These are phyloP conservation scores for Aspergillus glaucus DNA, from an alignment of 2,329 filamentous ascomycete species.

Conservation along the genomic window DNA sequence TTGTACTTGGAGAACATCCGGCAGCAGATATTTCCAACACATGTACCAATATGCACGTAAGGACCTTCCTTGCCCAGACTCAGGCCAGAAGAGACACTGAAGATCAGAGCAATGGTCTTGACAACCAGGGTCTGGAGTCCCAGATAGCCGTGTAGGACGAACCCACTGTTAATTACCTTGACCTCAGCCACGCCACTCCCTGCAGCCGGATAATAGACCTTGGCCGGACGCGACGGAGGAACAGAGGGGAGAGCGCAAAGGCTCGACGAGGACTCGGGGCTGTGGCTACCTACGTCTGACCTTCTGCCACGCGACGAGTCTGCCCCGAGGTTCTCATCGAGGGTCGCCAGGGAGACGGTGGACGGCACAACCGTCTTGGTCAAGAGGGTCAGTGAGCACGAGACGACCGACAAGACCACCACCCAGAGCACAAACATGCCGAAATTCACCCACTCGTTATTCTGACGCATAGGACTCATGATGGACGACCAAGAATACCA, in stretches of 20 bases:
- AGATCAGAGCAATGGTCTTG: conserved; percentile 74
- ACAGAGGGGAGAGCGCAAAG: conserved; percentile 31
- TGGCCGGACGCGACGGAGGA: conserved; percentile 51
- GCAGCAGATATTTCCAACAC: conserved; percentile 90
- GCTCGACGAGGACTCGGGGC: conserved; percentile 35
- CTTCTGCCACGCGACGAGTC: conserved; percentile 43
- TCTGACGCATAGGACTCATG: conserved; percentile 45
- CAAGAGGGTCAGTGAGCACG: conserved; percentile 73
- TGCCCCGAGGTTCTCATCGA: conserved; percentile 88
- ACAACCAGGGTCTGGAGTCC: conserved; percentile 79
- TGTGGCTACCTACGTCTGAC: conserved; percentile 39
- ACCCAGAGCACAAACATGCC: conserved; percentile 67
- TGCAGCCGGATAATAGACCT: conserved; percentile 92
- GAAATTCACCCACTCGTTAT: conserved; percentile 65
- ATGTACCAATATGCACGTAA: conserved; percentile 95
- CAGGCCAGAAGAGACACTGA: conserved; percentile 87
- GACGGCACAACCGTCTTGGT: conserved; percentile 96
- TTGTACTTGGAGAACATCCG: conserved; percentile 94
- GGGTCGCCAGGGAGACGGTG: conserved; percentile 73
- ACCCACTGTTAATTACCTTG: conserved; percentile 94
- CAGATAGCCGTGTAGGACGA: conserved; percentile 92
- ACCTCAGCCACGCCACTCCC: conserved; percentile 96
- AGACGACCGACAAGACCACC: conserved; percentile 60
- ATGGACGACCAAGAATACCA: conserved; percentile 63
- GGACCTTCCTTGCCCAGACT: conserved; percentile 93